Percentiles rank a stretch among this genome's conserved stretches.
Conservation (phyloP, 345 rosid genomes). For the Lepidium didymum region DNA sequence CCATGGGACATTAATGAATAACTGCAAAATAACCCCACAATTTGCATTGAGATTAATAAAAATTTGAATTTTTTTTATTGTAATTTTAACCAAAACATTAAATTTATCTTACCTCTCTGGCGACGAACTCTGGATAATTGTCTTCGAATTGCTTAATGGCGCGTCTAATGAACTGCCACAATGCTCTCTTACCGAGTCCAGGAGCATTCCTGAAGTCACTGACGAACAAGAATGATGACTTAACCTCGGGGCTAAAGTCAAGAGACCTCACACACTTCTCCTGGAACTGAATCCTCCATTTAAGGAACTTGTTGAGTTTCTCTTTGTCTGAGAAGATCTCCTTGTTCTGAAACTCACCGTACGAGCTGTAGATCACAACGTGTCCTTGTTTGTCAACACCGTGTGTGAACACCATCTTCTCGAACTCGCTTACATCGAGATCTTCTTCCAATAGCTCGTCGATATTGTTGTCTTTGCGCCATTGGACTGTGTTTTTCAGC, state of each 20-base stretch:
- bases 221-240: conserved; percentile 63
- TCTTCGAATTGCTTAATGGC: conserved; percentile 81
- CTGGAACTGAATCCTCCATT: conserved; percentile 84
- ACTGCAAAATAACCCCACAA: conserved; percentile 29
- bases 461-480: conserved; percentile 43
- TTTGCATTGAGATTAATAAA: not conserved
- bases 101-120: conserved; percentile 53
- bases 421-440: conserved; percentile 66
- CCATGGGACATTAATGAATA: conserved; percentile 97
- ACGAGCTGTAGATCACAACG: conserved; percentile 76
- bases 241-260: conserved; percentile 49
- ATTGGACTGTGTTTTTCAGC: conserved; percentile 30
- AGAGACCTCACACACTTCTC: conserved; percentile 78
- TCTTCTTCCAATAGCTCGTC: conserved; percentile 57
- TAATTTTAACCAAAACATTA: not conserved
- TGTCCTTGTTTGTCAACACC: conserved; percentile 82
- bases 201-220: conserved; percentile 87
- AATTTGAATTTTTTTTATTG: not conserved
- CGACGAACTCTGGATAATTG: conserved; percentile 84
- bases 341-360: conserved; percentile 72
- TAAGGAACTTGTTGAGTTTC: conserved; percentile 59
- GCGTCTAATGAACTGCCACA: conserved; percentile 63
- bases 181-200: conserved; percentile 72
- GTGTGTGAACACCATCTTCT: conserved; percentile 71
- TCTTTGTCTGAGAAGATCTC: conserved; percentile 63